Evolutionary conservation across 495 filamentous ascomycete genomes (phyloP).

Genomic region (Tuber brumale): DNA sequence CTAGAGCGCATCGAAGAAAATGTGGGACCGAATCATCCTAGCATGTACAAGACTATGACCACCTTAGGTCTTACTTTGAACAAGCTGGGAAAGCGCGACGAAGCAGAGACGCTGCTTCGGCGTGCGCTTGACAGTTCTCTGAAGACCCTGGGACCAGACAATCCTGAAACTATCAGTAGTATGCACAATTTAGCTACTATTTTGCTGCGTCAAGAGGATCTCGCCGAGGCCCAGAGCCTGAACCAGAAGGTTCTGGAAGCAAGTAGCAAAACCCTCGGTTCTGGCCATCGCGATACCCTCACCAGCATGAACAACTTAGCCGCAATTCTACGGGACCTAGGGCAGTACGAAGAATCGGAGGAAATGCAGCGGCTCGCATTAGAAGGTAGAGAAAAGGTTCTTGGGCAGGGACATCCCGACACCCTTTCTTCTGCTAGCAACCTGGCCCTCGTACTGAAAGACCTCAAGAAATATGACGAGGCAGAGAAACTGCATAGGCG

Average conservation of each 20-base stretch:
- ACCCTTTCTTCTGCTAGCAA: slow-evolving; percentile 40
- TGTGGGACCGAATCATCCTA: background rate
- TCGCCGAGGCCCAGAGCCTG: background rate
- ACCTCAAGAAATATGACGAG: slow-evolving; percentile 42
- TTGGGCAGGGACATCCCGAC: slow-evolving; percentile 40
- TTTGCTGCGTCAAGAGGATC: background rate
- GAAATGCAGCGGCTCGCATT: too few species aligned
- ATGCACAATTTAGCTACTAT: too few species aligned
- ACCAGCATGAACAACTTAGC: background rate
- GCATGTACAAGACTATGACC: background rate
- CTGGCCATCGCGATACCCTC: background rate
- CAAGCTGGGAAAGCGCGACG: background rate
- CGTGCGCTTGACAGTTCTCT: background rate
- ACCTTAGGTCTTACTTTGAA: background rate
- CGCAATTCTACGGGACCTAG: slow-evolving; percentile 17
- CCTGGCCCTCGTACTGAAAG: slow-evolving; percentile 38
- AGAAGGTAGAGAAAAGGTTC: slow-evolving; percentile 31
- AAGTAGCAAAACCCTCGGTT: background rate
- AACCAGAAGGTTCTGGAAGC: background rate
- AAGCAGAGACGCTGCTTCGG: background rate
- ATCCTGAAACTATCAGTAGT: background rate
- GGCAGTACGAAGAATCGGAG: slow-evolving; percentile 44
- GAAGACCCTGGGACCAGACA: background rate
- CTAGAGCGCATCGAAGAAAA: background rate
- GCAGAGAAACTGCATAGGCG: too few species aligned